phyloP scores from a whole-genome alignment of 2,329 filamentous ascomycete species.

The Penicillium sumatraense region DNA sequence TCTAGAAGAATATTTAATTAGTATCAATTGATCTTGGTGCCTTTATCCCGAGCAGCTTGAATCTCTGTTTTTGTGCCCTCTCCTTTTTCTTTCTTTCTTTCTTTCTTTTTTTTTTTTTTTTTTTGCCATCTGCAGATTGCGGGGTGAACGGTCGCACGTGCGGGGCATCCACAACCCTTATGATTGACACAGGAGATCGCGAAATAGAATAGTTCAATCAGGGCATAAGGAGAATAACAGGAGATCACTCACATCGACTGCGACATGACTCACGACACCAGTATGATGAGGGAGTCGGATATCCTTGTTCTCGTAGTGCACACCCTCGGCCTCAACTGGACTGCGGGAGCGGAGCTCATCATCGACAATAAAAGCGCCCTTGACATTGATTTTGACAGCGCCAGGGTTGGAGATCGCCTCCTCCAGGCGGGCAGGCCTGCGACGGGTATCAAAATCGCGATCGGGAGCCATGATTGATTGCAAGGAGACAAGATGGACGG shows the following conservation, averaged over 20 bases:
- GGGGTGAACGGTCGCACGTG: constrained; percentile 14
- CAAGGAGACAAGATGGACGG: constrained; percentile 36
- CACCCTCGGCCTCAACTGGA: constrained; percentile 58
- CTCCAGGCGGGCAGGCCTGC: constrained; percentile 38
- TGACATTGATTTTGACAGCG: constrained; percentile 90
- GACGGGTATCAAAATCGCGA: constrained; percentile 28
- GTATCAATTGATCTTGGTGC: too few relatives aligned
- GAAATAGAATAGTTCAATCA: constrained; percentile 16
- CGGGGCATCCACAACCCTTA: constrained; percentile 33
- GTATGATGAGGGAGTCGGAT: constrained; percentile 97
- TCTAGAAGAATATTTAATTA: constrained; percentile 58
- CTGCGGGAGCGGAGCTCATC: constrained; percentile 64
- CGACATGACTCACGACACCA: constrained; percentile 92
- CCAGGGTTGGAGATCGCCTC: constrained; percentile 63
- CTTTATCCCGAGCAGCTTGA: too few relatives aligned
- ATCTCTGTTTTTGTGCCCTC: too few relatives aligned
- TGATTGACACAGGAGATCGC: constrained; percentile 4
- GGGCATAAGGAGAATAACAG: not conserved
- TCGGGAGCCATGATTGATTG: not conserved
- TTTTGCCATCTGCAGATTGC: constrained; percentile 23
- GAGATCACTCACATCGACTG: constrained; percentile 76
- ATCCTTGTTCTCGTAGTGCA: constrained; percentile 80
- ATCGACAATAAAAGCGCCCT: constrained; percentile 95
- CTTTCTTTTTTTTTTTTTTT: not conserved
- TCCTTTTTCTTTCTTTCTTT: too few relatives aligned